Evolutionary conservation across 2,329 filamentous ascomycete species (phyloP).

Genomic region (Venturiaceae sp.): DNA sequence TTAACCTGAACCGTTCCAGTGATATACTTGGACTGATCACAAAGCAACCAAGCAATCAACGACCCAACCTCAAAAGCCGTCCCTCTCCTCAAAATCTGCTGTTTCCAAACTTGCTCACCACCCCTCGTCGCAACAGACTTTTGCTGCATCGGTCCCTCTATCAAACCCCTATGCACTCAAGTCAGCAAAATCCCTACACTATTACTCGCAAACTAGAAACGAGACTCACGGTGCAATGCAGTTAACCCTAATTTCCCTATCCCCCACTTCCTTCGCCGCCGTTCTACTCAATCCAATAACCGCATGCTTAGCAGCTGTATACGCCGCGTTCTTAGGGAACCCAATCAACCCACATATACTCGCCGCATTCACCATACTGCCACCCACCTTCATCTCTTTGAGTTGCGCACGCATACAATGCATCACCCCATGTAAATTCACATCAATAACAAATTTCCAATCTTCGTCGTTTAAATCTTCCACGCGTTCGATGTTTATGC

Average conservation of each 20-base stretch:
- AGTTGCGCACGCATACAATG: slow-evolving; percentile 29
- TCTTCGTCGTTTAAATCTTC: slow-evolving; percentile 24
- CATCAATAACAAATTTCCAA: slow-evolving; percentile 27
- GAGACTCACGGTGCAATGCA: slow-evolving; percentile 4
- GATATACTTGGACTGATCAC: slow-evolving; percentile 4
- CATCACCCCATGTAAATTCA: slow-evolving; percentile 30
- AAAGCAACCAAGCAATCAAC: not conserved
- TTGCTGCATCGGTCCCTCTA: slow-evolving; percentile 2
- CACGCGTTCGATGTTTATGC: slow-evolving; percentile 19
- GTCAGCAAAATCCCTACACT: no score
- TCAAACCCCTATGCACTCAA: no score
- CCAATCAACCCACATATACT: slow-evolving; percentile 43
- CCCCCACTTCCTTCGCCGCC: slow-evolving; percentile 29
- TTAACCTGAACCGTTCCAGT: not conserved
- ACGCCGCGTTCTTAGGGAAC: slow-evolving; percentile 25
- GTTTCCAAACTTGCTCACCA: slow-evolving; percentile 1
- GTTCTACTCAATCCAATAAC: slow-evolving; percentile 29
- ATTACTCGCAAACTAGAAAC: no score
- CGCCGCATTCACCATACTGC: slow-evolving; percentile 33
- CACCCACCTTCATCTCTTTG: slow-evolving; percentile 27
- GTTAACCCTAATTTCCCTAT: slow-evolving; percentile 1
- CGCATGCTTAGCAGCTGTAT: slow-evolving; percentile 29
- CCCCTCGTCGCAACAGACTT: not conserved
- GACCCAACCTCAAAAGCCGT: slow-evolving; percentile 1
- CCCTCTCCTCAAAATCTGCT: slow-evolving; percentile 1